Evolutionary conservation across 1,139 yeast genomes (phyloP).

Genomic region (Trichomonascaceae sp.): DNA sequence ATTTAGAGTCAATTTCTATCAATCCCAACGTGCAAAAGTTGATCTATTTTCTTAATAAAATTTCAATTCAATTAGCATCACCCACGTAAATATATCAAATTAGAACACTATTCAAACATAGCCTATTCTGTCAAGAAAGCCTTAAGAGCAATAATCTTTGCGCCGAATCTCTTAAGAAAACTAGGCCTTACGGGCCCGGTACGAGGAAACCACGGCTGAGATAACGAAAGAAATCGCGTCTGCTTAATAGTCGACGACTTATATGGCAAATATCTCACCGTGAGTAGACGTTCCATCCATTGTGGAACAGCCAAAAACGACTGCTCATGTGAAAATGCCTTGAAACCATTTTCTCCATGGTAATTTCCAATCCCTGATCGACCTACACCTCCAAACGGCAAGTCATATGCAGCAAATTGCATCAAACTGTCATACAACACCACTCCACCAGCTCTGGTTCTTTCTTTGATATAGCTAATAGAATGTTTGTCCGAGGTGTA

Average conservation of each 20-base stretch:
- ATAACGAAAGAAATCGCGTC: slow-evolving; percentile 8
- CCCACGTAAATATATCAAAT: background rate
- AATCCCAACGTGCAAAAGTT: no score
- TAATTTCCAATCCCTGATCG: slow-evolving; percentile 64
- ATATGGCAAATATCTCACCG: slow-evolving; percentile 68
- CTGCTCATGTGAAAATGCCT: slow-evolving; percentile 71
- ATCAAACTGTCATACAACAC: slow-evolving; percentile 65
- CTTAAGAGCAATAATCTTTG: slow-evolving; percentile 15
- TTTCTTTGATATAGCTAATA: slow-evolving; percentile 44
- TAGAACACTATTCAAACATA: background rate
- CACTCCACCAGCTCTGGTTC: slow-evolving; percentile 69
- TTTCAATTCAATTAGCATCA: background rate
- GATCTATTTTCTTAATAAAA: no score
- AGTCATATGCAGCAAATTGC: slow-evolving; percentile 62
- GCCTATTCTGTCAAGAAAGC: slow-evolving; percentile 16
- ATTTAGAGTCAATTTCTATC: no score
- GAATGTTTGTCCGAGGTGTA: slow-evolving; percentile 54
- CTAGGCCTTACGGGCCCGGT: slow-evolving; percentile 21
- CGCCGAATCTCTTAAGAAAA: slow-evolving; percentile 14
- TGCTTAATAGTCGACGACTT: slow-evolving; percentile 33
- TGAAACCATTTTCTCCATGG: slow-evolving; percentile 72
- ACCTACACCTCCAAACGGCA: slow-evolving; percentile 94
- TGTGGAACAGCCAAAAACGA: slow-evolving; percentile 62
- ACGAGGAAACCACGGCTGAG: slow-evolving; percentile 21
- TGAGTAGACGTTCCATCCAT: slow-evolving; percentile 55